phyloP scores from a whole-genome alignment of 2,329 filamentous ascomycete genomes.

The Thelonectria rubi region DNA sequence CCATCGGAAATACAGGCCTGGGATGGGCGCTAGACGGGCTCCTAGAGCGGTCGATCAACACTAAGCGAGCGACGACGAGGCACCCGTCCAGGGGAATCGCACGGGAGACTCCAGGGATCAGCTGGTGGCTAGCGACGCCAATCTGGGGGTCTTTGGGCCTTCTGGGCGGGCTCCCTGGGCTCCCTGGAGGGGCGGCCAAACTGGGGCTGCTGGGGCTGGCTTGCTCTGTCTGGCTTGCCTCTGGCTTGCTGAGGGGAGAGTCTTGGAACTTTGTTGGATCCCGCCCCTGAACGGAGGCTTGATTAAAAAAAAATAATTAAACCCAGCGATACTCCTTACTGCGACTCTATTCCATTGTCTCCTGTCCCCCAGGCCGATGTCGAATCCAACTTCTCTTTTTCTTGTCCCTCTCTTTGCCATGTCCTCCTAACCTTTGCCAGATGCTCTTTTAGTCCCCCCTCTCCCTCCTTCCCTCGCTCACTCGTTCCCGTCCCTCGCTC shows the following conservation, averaged over 20 bases:
- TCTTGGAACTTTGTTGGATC: slow-evolving; percentile 36
- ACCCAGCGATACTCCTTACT: slow-evolving; percentile 35
- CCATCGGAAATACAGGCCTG: slow-evolving; percentile 26
- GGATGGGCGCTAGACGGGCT: slow-evolving; percentile 34
- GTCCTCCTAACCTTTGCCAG: neutral
- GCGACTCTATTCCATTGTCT: slow-evolving; percentile 17
- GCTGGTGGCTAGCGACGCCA: slow-evolving; percentile 42
- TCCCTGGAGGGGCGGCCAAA: neutral
- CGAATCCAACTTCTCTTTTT: slow-evolving; percentile 22
- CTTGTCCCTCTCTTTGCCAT: slow-evolving; percentile 25
- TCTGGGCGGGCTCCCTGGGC: no score
- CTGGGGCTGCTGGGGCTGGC: slow-evolving; percentile 21
- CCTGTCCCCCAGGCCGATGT: slow-evolving; percentile 19
- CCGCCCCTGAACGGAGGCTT: slow-evolving; percentile 43
- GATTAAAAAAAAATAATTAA: slow-evolving; percentile 43
- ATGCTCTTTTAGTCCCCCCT: slow-evolving; percentile 25
- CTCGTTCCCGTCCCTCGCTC: no score
- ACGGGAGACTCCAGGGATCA: slow-evolving; percentile 36
- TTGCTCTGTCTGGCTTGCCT: slow-evolving; percentile 3
- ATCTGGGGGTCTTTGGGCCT: slow-evolving; percentile 41
- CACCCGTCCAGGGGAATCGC: slow-evolving; percentile 17
- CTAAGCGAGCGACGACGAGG: slow-evolving; percentile 40
- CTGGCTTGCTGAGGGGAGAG: slow-evolving; percentile 6
- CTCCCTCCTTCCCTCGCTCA: no score
- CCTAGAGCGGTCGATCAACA: slow-evolving; percentile 42